Evolutionary conservation across 73 alveolate genomes (phyloP), one percentile per base, ranked within the genome.

Genomic region (Symbiodinium natans): DNA sequence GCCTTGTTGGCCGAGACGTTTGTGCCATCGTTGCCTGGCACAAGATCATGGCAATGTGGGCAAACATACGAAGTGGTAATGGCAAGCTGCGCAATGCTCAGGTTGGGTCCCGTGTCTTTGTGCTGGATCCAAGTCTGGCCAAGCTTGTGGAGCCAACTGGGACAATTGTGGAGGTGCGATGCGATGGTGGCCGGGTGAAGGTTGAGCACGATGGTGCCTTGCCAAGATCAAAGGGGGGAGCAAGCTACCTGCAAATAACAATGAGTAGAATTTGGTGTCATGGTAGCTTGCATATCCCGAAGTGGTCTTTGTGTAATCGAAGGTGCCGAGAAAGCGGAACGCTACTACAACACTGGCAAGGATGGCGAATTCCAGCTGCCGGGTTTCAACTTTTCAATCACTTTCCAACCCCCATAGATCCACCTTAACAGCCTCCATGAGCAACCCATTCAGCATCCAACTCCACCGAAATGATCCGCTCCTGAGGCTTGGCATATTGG

Each of bases 341-440:
- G 95, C 10, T 89, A 89, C 43, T 89, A 89, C 86, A 89, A 68
- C 95, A 89, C 95, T 27, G 95, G 95, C 86, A 89, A 89, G 43
- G 95, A 89, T 17, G 95, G 86, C 25, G 87, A 54, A 43, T 89
- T 34, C 39, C 95, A 89, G 95, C 86, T 11, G 0, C 86, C 31
- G 40, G 41, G 39, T 13, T n/a, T n/a, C n/a, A n/a, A n/a, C n/a
- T n/a, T n/a, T n/a, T n/a, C n/a, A n/a, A n/a, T n/a, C n/a, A n/a
- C n/a, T n/a, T n/a, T n/a, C n/a, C n/a, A n/a, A n/a, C n/a, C n/a
- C n/a, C n/a, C n/a, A n/a, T n/a, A n/a, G n/a, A n/a, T n/a, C n/a
- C n/a, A n/a, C n/a, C n/a, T n/a, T n/a, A n/a, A n/a, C n/a, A n/a
- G n/a, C n/a, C n/a, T n/a, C n/a, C n/a, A n/a, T n/a, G n/a, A n/a